Conservation (phyloP, 345 rosid genomes). For the Eucalyptus cloeziana region DNA sequence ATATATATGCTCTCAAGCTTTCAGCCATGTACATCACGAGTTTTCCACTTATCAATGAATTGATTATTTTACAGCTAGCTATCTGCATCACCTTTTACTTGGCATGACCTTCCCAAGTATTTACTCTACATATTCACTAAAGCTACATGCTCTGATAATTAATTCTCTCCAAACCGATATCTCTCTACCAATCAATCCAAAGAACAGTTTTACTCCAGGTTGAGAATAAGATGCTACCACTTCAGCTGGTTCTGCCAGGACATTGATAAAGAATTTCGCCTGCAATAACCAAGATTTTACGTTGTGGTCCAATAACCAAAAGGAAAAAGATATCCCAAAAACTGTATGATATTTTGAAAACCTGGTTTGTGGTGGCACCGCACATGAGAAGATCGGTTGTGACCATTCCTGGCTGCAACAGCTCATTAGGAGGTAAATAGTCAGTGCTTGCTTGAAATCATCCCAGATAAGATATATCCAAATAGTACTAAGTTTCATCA, state of each 20-base stretch:
- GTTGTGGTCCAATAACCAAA: neutral
- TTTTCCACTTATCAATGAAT: neutral
- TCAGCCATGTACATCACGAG: neutral
- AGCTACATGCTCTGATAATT: neutral
- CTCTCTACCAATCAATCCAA: neutral
- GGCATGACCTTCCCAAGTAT: neutral
- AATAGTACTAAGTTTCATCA: neutral
- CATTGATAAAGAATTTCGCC: conserved; percentile 98
- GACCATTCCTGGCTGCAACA: conserved; percentile 92
- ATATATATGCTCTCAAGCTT: neutral
- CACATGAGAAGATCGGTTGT: conserved; percentile 98
- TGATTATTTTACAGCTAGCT: neutral
- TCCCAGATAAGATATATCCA: neutral
- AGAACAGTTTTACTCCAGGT: neutral
- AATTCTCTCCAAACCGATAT: neutral
- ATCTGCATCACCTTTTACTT: neutral
- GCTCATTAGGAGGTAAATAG: neutral
- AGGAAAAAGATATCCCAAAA: neutral
- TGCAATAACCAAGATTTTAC: conserved; percentile 24
- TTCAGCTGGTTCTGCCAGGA: conserved; percentile 95
- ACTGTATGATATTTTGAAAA: neutral
- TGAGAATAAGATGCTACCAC: conserved; percentile 42
- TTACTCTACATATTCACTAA: neutral
- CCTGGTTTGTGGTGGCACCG: conserved; percentile 97
- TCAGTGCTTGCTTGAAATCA: neutral